Evolutionary conservation across 169 alveolate species (phyloP).

Genomic region (Cyclospora cayetanensis): DNA sequence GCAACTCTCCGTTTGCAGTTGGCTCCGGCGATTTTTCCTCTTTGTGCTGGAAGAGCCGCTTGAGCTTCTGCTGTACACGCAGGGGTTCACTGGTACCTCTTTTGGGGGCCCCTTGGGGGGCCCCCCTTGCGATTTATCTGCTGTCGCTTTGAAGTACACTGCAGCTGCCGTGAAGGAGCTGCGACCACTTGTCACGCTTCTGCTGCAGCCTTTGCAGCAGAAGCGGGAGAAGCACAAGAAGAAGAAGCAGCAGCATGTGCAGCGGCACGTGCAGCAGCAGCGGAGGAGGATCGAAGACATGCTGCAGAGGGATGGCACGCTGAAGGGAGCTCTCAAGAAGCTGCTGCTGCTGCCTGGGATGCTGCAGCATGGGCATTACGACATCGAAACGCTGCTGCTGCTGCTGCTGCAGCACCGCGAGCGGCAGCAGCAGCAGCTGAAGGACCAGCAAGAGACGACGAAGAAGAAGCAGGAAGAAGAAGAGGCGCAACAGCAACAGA

Average conservation of each 20-base stretch:
- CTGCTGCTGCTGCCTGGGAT: neutral
- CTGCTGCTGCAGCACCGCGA: conserved; percentile 12
- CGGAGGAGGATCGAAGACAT: neutral
- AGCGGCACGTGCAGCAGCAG: neutral
- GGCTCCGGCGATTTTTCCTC: neutral
- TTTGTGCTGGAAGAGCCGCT: neutral
- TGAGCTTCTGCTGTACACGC: neutral
- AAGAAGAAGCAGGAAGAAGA: neutral
- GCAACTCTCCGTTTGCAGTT: neutral
- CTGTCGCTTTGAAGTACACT: neutral
- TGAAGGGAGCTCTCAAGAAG: neutral
- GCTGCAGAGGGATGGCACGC: neutral
- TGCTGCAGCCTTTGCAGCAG: neutral
- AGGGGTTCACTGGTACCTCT: neutral
- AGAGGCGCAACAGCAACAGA: neutral
- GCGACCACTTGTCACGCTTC: neutral
- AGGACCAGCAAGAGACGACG: neutral
- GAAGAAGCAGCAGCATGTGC: neutral
- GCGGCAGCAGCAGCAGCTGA: neutral
- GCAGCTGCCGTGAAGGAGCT: conserved; percentile 2
- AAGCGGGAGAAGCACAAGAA: neutral
- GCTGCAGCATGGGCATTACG: conserved; percentile 13
- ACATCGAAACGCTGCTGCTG: neutral
- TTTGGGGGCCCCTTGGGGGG: conserved; percentile 2
- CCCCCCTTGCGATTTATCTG: neutral